Evolutionary conservation across 1,284 basidiomycete species (phyloP).

Genomic region (Sporisorium iseilematis-ciliati): DNA sequence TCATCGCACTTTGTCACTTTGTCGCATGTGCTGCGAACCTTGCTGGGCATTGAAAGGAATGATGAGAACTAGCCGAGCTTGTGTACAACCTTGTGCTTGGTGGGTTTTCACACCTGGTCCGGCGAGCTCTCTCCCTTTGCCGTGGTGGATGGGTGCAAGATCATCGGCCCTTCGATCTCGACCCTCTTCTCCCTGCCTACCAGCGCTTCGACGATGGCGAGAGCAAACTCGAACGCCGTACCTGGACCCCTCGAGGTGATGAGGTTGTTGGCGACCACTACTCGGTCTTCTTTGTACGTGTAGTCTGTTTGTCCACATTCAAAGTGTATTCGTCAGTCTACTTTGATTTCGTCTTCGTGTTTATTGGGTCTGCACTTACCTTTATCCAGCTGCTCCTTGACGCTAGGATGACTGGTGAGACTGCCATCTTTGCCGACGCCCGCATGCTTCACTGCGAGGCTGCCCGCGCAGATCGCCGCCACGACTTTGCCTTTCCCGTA

Average conservation of each 20-base stretch:
- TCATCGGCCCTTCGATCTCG: conserved; percentile 80
- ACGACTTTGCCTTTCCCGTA: conserved; percentile 71
- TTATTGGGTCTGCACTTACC: conserved; percentile 5
- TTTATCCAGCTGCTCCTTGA: conserved; percentile 72
- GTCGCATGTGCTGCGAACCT: too few relatives aligned
- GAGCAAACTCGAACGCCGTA: conserved; percentile 81
- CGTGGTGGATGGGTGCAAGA: conserved; percentile 62
- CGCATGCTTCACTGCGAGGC: conserved; percentile 78
- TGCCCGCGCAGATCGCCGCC: conserved; percentile 71
- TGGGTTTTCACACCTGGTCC: conserved; percentile 8
- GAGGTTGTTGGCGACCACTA: conserved; percentile 79
- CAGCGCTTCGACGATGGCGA: conserved; percentile 79
- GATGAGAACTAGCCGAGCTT: too few relatives aligned
- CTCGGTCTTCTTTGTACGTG: conserved; percentile 81
- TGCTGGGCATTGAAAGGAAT: background rate
- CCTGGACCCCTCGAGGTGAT: conserved; percentile 83
- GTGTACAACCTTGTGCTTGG: too few relatives aligned
- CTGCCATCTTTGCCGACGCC: conserved; percentile 74
- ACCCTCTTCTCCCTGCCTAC: conserved; percentile 77
- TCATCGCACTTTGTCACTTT: too few relatives aligned
- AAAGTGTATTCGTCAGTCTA: background rate
- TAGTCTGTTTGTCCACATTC: conserved; percentile 73
- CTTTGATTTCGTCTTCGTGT: too few relatives aligned
- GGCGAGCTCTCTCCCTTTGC: background rate
- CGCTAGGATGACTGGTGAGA: conserved; percentile 84